phyloP scores from a whole-genome alignment of 441 rosid genomes.

The Pelargonium citronellum region DNA sequence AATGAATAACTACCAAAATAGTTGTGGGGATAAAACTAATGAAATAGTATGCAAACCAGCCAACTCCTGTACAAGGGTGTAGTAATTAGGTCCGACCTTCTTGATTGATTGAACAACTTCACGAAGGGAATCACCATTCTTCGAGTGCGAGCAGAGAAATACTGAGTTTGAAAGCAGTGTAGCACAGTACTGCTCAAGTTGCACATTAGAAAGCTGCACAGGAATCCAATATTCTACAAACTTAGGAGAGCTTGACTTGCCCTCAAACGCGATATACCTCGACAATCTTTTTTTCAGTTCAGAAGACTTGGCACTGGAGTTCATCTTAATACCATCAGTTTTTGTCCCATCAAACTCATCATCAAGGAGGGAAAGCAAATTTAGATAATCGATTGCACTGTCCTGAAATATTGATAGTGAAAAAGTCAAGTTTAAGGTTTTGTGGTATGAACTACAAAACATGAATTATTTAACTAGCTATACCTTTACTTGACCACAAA shows the following conservation, averaged over 20 bases:
- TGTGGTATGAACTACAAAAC: background rate
- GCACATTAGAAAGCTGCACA: constrained; percentile 62
- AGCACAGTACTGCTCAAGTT: constrained; percentile 87
- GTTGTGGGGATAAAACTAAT: background rate
- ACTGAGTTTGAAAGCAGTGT: constrained; percentile 50
- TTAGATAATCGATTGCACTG: constrained; percentile 25
- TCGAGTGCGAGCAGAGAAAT: constrained; percentile 52
- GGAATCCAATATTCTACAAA: constrained; percentile 93
- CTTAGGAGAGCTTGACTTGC: constrained; percentile 42
- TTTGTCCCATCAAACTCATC: constrained; percentile 14
- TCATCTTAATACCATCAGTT: constrained; percentile 17
- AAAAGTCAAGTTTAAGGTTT: background rate
- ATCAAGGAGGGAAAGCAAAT: constrained; percentile 33
- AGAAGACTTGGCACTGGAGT: constrained; percentile 22
- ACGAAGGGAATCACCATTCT: constrained; percentile 28
- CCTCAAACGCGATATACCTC: constrained; percentile 31
- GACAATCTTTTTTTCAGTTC: constrained; percentile 38
- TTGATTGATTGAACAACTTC: background rate
- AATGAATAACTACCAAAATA: background rate
- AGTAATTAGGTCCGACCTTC: background rate
- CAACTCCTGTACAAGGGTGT: background rate
- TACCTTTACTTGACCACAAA: constrained; percentile 44
- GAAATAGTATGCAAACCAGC: background rate
- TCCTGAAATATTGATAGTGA: constrained; percentile 36
- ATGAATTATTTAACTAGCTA: constrained; percentile 4